phyloP scores from a whole-genome alignment of 768 basidiomycete species.

The Tulasnella sp. region DNA sequence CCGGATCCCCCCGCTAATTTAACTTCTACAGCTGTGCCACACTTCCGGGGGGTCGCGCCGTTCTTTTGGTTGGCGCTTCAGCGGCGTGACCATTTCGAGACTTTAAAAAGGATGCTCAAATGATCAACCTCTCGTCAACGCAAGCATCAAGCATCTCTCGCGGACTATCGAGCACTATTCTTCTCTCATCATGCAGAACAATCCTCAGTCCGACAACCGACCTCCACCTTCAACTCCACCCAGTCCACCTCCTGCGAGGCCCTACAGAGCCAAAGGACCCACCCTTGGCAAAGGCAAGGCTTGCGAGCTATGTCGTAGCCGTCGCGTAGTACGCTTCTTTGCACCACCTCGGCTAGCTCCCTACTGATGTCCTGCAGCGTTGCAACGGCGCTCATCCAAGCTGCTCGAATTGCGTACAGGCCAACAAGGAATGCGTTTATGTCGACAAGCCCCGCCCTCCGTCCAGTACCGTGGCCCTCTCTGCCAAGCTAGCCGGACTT shows the following conservation, averaged over 20 bases:
- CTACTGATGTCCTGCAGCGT: neutral
- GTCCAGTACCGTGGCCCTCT: neutral
- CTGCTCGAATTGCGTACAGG: neutral
- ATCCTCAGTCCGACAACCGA: neutral
- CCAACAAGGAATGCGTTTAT: neutral
- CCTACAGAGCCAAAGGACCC: neutral
- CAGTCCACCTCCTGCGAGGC: neutral
- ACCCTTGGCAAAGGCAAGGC: constrained; percentile 6
- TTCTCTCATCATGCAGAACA: neutral
- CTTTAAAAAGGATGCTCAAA: neutral
- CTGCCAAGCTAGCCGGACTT: neutral
- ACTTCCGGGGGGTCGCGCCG: neutral
- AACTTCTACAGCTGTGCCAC: neutral
- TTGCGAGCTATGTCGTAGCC: constrained; percentile 7
- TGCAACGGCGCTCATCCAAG: constrained; percentile 1
- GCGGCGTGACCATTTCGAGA: neutral
- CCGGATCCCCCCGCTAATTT: neutral
- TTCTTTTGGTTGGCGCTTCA: neutral
- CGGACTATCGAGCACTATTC: neutral
- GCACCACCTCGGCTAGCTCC: neutral
- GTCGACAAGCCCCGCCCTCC: constrained; percentile 4
- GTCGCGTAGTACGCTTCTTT: neutral
- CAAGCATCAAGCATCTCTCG: neutral
- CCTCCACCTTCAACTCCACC: neutral
- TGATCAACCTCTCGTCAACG: neutral